phyloP scores from a whole-genome alignment of 2,329 filamentous ascomycete genomes.

The Ceratocystis smalleyi region DNA sequence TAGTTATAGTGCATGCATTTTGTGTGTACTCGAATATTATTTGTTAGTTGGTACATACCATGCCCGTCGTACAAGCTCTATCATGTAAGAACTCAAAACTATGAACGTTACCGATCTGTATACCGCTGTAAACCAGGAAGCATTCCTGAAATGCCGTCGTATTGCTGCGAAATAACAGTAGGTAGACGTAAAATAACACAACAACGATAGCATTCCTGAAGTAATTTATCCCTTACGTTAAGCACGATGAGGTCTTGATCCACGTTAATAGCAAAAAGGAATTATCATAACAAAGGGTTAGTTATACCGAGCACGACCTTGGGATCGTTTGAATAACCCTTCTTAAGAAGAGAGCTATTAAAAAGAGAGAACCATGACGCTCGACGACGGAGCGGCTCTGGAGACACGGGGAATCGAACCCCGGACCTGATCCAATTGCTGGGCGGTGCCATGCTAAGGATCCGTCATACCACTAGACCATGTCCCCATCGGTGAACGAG shows the following conservation, averaged over 20 bases:
- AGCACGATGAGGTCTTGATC: neutral
- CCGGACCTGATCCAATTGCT: slow-evolving; percentile 13
- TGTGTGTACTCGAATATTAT: no score
- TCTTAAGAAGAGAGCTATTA: neutral
- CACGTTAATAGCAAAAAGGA: no score
- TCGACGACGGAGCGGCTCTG: neutral
- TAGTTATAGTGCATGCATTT: no score
- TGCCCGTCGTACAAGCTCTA: neutral
- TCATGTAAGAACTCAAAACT: slow-evolving; percentile 2
- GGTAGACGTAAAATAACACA: no score
- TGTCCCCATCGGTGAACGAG: neutral
- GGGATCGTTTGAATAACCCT: neutral
- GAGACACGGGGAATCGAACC: slow-evolving; percentile 16
- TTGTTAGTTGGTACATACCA: neutral
- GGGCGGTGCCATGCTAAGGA: slow-evolving; percentile 10
- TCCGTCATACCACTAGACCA: slow-evolving; percentile 16
- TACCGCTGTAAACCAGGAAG: neutral
- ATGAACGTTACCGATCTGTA: neutral
- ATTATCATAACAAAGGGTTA: neutral
- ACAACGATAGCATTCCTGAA: neutral
- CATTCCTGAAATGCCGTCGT: neutral
- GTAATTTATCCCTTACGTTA: neutral
- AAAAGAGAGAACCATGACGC: neutral
- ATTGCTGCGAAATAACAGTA: no score
- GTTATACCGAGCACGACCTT: neutral